Evolutionary conservation across 345 rosid species (phyloP), one percentile per base, ranked within the genome.

Genomic region (Bruguiera parviflora): DNA sequence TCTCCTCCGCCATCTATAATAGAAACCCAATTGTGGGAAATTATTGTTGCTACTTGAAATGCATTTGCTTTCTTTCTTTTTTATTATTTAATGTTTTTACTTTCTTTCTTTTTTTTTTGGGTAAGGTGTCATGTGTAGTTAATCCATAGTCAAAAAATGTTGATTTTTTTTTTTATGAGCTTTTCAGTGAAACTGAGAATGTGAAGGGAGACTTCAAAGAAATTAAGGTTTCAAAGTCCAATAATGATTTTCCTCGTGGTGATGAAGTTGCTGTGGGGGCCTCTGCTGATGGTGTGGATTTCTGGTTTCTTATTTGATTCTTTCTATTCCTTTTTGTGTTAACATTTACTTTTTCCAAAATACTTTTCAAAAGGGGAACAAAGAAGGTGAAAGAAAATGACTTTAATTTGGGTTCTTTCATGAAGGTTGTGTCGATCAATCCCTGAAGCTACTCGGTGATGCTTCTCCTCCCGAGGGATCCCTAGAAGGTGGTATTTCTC

Each of bases 401-500:
- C 1, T 52, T 68, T 59, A 37, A 25, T 64, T n/a, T 18, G 33
- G 43, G 6, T 60, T 65, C 58, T 10, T 72, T 51, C 60, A 18
- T 52, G 55, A 53, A 86, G 90, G 81, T 25, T 61, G 69, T 74
- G n/a, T 37, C 58, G 81, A 71, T 76, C 69, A 73, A 63, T 53
- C 76, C 6, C 46, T 65, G 31, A 70, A 65, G 43, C 66, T 25
- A 5, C 21, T 58, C 20, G 79, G 68, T 60, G 71, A 66, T 74
- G 64, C 65, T 71, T 62, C 68, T 5, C 64, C 69, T 70, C 65
- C 46, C 64, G 74, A 82, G 31, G 84, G 72, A 66, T 69, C 87
- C 73, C 82, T 87, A 37, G 95, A 88, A 71, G 96, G 90, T 69
- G 96, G 98, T 91, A 43, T 62, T 70, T 73, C 47, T 71, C 35